Evolutionary conservation across 2,329 filamentous ascomycete genomes (phyloP).

Genomic region (Sclerotinia nivalis): DNA sequence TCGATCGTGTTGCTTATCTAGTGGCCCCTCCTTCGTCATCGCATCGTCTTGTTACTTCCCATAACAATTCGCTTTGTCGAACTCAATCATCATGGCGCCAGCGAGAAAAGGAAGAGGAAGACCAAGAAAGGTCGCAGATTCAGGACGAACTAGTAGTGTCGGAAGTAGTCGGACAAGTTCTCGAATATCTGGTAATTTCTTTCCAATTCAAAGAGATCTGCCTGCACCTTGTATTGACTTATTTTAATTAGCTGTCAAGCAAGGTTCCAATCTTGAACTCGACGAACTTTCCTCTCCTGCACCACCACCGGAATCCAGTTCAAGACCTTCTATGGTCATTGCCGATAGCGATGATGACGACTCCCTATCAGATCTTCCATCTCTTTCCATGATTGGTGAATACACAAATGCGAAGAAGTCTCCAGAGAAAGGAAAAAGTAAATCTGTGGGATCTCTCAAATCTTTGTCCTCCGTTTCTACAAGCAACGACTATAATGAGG

Average conservation of each 20-base stretch:
- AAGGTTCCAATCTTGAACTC: constrained; percentile 28
- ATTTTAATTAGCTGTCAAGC: constrained; percentile 31
- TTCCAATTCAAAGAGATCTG: neutral
- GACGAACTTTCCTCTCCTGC: constrained; percentile 22
- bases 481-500: constrained; percentile 45
- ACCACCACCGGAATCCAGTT: neutral
- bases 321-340: constrained; percentile 8
- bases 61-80: neutral
- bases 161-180: constrained; percentile 28
- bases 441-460: constrained; percentile 37
- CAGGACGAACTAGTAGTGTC: constrained; percentile 26
- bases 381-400: constrained; percentile 27
- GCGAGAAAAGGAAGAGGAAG: constrained; percentile 32
- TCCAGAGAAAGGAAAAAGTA: constrained; percentile 27
- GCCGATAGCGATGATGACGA: constrained; percentile 23
- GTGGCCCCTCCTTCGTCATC: neutral
- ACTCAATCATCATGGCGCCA: constrained; percentile 27
- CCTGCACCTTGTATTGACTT: constrained; percentile 7
- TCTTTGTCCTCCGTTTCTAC: constrained; percentile 46
- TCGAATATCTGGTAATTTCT: constrained; percentile 34
- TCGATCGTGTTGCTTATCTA: neutral
- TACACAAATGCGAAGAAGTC: constrained; percentile 24
- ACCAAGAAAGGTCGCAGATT: constrained; percentile 27
- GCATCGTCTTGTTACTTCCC: neutral
- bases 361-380: constrained; percentile 29